These are phyloP conservation scores for Entomortierella beljakovae DNA, from an alignment of 192 early-diverging fungal species.

Conservation along the genomic window DNA sequence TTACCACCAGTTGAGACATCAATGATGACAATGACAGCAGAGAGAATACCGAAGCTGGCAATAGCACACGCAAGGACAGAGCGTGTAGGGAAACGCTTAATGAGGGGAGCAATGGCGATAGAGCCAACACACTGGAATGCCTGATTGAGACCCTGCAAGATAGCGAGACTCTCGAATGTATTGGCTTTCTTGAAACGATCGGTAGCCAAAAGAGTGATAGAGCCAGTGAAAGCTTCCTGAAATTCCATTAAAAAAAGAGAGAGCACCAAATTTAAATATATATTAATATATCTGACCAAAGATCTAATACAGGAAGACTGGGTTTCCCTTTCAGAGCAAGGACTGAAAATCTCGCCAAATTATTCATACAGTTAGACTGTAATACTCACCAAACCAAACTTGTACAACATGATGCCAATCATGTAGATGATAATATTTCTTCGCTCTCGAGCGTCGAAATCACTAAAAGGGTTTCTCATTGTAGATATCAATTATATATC, in stretches of 20 bases:
- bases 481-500: too few species aligned
- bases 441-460: conserved; percentile 63
- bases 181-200: conserved; percentile 13
- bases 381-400: conserved; percentile 62
- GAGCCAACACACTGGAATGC: conserved; percentile 66
- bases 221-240: conserved; percentile 42
- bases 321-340: background rate
- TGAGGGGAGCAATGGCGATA: conserved; percentile 62
- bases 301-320: background rate
- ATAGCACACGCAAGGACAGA: conserved; percentile 59
- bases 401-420: conserved; percentile 69
- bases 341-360: background rate
- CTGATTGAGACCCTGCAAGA: conserved; percentile 57
- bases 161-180: conserved; percentile 10
- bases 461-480: conserved; percentile 41
- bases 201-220: conserved; percentile 24
- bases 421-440: conserved; percentile 64
- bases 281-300: background rate
- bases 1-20: conserved; percentile 66
- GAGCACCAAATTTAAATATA: background rate
- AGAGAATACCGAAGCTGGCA: conserved; percentile 54
- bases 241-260: background rate
- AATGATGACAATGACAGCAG: conserved; percentile 61
- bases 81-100: conserved; percentile 56
- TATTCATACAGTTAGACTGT: background rate